A percentile compares a stretch with the other conserved stretches of the same genome.
Conservation (phyloP, 2,329 filamentous ascomycete genomes). For the Hymenoscyphus infarciens region DNA sequence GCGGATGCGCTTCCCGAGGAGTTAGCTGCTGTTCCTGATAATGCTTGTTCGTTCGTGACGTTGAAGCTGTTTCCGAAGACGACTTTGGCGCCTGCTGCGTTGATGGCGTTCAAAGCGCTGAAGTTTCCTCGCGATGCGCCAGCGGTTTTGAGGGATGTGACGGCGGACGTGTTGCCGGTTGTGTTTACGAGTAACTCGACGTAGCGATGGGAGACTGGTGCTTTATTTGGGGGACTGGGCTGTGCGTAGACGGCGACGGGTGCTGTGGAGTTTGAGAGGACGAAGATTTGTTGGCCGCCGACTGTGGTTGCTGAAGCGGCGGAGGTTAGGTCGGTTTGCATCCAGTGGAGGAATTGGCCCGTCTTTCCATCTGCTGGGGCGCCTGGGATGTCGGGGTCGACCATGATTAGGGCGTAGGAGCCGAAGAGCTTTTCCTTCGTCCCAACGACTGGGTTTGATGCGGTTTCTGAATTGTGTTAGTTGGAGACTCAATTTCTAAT, state of each 20-base stretch:
- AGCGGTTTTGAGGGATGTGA: constrained; percentile 11
- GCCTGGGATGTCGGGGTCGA: constrained; percentile 31
- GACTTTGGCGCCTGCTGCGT: constrained; percentile 17
- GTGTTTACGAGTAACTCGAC: constrained; percentile 30
- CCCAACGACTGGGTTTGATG: constrained; percentile 24
- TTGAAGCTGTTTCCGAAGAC: constrained; percentile 28
- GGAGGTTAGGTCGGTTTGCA: constrained; percentile 30
- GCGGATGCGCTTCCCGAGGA: not conserved
- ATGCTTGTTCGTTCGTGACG: constrained; percentile 23
- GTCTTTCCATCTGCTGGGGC: constrained; percentile 20
- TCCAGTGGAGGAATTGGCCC: constrained; percentile 32
- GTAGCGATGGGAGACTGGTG: constrained; percentile 29
- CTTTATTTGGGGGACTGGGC: constrained; percentile 27
- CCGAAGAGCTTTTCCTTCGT: constrained; percentile 24
- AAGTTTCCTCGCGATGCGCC: constrained; percentile 21
- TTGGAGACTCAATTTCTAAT: not conserved
- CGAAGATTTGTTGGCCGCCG: constrained; percentile 24
- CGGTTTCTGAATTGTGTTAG: constrained; percentile 20
- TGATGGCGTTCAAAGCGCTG: constrained; percentile 21
- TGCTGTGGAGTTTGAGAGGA: constrained; percentile 22
- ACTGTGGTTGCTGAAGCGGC: constrained; percentile 23
- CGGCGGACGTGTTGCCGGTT: constrained; percentile 14
- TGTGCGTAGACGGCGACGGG: constrained; percentile 27
- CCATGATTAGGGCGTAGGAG: constrained; percentile 33
- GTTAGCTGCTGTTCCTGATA: not conserved